A percentile compares a stretch with the other conserved stretches of the same genome.
Conservation (phyloP, 2,329 filamentous ascomycete species). For the Arthroderma sp. region DNA sequence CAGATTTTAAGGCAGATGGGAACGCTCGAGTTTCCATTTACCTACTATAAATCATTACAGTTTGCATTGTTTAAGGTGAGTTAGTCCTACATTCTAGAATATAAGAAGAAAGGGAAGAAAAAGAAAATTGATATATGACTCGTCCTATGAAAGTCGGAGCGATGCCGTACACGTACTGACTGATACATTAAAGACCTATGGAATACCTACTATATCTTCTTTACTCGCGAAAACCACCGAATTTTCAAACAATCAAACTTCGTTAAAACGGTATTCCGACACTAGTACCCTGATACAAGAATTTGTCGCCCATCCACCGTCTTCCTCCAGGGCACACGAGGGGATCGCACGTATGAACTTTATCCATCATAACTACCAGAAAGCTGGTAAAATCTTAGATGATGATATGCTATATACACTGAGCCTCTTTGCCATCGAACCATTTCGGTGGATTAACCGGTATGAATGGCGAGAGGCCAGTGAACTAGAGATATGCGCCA, state of each 20-base stretch:
- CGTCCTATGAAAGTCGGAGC: too few species aligned
- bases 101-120: background rate
- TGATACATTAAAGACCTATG: constrained; percentile 35
- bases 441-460: constrained; percentile 46
- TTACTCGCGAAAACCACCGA: constrained; percentile 34
- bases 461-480: constrained; percentile 60
- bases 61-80: constrained; percentile 46
- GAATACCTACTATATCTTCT: constrained; percentile 39
- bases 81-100: background rate
- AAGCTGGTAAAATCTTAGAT: constrained; percentile 46
- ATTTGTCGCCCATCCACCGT: constrained; percentile 31
- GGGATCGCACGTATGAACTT: constrained; percentile 52
- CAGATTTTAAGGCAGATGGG: constrained; percentile 35
- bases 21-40: constrained; percentile 44
- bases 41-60: constrained; percentile 38
- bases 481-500: constrained; percentile 54
- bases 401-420: constrained; percentile 55
- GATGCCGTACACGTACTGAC: background rate
- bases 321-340: constrained; percentile 32
- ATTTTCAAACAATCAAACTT: constrained; percentile 25
- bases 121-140: background rate
- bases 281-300: constrained; percentile 33
- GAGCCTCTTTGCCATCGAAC: constrained; percentile 52
- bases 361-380: constrained; percentile 45
- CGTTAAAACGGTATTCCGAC: constrained; percentile 36